Evolutionary conservation across 2,329 filamentous ascomycete genomes (phyloP).

Genomic region (Neoascochyta sp.): DNA sequence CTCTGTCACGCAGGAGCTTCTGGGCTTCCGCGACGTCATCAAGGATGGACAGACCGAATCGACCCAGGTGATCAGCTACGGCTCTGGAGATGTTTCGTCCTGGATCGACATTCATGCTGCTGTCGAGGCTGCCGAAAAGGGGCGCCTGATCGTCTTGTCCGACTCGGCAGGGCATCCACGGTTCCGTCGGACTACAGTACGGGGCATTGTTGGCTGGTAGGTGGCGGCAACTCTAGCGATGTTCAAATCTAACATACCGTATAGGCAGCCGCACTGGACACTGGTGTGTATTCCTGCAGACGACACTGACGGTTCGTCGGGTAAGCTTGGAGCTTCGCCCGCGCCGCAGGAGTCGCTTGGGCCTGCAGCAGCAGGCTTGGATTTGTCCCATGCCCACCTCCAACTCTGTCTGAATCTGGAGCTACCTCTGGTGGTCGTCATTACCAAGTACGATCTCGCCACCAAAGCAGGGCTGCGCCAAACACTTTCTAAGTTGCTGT

Average conservation of each 20-base stretch:
- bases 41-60: slow-evolving; percentile 10
- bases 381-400: slow-evolving; percentile 75
- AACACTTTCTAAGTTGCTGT: slow-evolving; percentile 69
- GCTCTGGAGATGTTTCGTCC: slow-evolving; percentile 78
- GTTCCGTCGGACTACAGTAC: slow-evolving; percentile 82
- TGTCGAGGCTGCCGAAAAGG: slow-evolving; percentile 63
- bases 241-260: no score
- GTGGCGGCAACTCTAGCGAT: slow-evolving; percentile 5
- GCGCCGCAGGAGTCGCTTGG: slow-evolving; percentile 53
- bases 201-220: slow-evolving; percentile 84
- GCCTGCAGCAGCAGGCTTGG: slow-evolving; percentile 55
- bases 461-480: slow-evolving; percentile 67
- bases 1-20: slow-evolving; percentile 87
- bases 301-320: slow-evolving; percentile 54
- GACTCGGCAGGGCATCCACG: slow-evolving; percentile 90
- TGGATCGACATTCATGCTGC: slow-evolving; percentile 92
- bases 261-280: slow-evolving; percentile 78
- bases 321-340: slow-evolving; percentile 45
- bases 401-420: slow-evolving; percentile 78
- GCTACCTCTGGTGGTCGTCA: slow-evolving; percentile 72
- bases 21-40: slow-evolving; percentile 63
- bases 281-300: slow-evolving; percentile 83
- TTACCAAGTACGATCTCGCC: slow-evolving; percentile 88
- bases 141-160: slow-evolving; percentile 79
- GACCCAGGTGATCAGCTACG: slow-evolving; percentile 70